These are phyloP conservation scores for Euphrasia arctica DNA, from an alignment of 305 asterid species.

Conservation along the genomic window DNA sequence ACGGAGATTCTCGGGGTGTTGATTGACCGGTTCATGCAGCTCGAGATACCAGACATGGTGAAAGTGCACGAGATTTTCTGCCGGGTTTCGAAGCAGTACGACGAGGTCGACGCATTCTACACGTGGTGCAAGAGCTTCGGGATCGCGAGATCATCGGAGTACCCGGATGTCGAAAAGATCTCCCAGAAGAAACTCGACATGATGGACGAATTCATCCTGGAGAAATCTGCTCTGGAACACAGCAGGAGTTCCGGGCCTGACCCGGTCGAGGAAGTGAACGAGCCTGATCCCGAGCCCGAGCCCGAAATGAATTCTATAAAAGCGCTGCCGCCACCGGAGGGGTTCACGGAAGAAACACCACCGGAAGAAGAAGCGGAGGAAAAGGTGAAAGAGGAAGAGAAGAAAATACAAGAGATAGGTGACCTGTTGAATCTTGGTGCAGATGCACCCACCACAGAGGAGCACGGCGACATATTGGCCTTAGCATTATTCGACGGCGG, in stretches of 20 bases:
- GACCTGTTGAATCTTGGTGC: conserved; percentile 75
- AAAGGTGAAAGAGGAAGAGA: conserved; percentile 23
- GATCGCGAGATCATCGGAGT: conserved; percentile 64
- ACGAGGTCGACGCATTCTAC: conserved; percentile 74
- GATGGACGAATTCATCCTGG: conserved; percentile 77
- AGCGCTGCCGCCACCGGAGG: conserved; percentile 79
- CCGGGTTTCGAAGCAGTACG: conserved; percentile 76
- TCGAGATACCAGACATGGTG: conserved; percentile 53
- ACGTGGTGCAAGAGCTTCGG: conserved; percentile 67
- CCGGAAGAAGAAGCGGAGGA: conserved; percentile 16
- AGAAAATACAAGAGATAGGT: conserved; percentile 45
- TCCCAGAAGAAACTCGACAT: conserved; percentile 70
- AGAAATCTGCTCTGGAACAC: conserved; percentile 42
- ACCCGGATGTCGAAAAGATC: conserved; percentile 79
- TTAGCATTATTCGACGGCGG: conserved; percentile 69
- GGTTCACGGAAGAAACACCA: conserved; percentile 25
- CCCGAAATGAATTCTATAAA: conserved; percentile 56
- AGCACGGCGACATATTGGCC: conserved; percentile 61
- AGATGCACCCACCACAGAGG: conserved; percentile 52
- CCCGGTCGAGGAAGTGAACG: conserved; percentile 23
- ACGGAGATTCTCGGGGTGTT: conserved; percentile 64
- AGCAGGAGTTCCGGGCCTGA: conserved; percentile 26
- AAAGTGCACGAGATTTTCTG: conserved; percentile 64
- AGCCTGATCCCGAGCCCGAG: conserved; percentile 20
- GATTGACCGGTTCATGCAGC: conserved; percentile 78